These are phyloP conservation scores for Dysphania ambrosioides DNA, from an alignment of 148 eudicot genomes.

Conservation along the genomic window DNA sequence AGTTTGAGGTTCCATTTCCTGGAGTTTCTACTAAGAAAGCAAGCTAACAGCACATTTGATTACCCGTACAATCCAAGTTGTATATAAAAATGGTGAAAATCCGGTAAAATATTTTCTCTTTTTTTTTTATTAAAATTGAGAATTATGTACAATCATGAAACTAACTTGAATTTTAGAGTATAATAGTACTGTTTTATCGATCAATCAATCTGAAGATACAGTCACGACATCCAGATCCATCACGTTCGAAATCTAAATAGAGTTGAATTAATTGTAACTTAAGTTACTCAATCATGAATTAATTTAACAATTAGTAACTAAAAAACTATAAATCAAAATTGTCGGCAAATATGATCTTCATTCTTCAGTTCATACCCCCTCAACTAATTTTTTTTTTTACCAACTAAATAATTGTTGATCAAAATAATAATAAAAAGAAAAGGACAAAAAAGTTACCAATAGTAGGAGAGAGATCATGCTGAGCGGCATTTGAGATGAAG, in stretches of 20 bases:
- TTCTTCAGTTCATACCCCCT: too few species aligned
- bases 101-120: too few species aligned
- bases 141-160: too few species aligned
- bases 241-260: neutral
- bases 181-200: conserved; percentile 10
- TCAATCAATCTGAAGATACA: neutral
- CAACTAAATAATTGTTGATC: neutral
- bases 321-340: neutral
- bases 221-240: conserved; percentile 1
- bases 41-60: neutral
- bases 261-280: neutral
- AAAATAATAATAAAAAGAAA: neutral
- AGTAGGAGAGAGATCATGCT: conserved; percentile 74
- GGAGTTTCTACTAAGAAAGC: neutral
- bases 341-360: neutral
- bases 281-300: neutral
- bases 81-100: too few species aligned
- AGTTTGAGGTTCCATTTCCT: neutral
- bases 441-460: conserved; percentile 44
- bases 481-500: conserved; percentile 50
- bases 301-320: neutral
- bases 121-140: too few species aligned
- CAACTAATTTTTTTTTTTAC: too few species aligned
- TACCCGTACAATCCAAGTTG: neutral
- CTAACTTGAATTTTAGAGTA: too few species aligned